These are phyloP conservation scores for Claviceps sorghi DNA, from an alignment of 2,329 filamentous ascomycete genomes.

Conservation along the genomic window DNA sequence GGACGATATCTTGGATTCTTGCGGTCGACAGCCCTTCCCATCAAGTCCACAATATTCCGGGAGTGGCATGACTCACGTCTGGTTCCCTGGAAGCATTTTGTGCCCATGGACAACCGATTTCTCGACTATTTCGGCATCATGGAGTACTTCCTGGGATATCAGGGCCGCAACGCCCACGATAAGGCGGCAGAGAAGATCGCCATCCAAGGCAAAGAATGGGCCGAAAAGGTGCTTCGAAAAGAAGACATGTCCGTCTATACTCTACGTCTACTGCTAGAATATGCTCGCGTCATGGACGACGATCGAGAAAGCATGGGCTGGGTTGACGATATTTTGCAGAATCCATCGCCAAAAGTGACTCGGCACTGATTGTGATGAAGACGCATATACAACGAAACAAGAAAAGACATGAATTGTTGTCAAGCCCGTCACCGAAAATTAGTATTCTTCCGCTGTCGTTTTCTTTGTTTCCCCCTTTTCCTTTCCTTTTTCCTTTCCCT, in stretches of 20 bases:
- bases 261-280: slow-evolving; percentile 48
- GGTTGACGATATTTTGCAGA: slow-evolving; percentile 32
- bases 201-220: slow-evolving; percentile 50
- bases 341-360: slow-evolving; percentile 18
- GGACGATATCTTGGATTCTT: slow-evolving; percentile 57
- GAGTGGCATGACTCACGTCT: slow-evolving; percentile 71
- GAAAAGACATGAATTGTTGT: background rate
- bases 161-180: slow-evolving; percentile 34
- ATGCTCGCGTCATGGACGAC: slow-evolving; percentile 40
- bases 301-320: slow-evolving; percentile 38
- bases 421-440: background rate
- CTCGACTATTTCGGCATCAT: slow-evolving; percentile 58
- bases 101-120: slow-evolving; percentile 64
- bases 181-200: slow-evolving; percentile 49
- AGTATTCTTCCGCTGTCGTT: background rate
- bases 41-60: slow-evolving; percentile 64
- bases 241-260: slow-evolving; percentile 65
- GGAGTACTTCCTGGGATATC: slow-evolving; percentile 57
- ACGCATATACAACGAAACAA: background rate
- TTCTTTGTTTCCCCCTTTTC: background rate
- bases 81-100: slow-evolving; percentile 65
- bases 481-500: too few relatives aligned
- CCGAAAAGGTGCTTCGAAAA: slow-evolving; percentile 48
- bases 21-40: slow-evolving; percentile 51
- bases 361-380: slow-evolving; percentile 15